Evolutionary conservation across 78 protist species (phyloP).

Genomic region (Isochrysis galbana): DNA sequence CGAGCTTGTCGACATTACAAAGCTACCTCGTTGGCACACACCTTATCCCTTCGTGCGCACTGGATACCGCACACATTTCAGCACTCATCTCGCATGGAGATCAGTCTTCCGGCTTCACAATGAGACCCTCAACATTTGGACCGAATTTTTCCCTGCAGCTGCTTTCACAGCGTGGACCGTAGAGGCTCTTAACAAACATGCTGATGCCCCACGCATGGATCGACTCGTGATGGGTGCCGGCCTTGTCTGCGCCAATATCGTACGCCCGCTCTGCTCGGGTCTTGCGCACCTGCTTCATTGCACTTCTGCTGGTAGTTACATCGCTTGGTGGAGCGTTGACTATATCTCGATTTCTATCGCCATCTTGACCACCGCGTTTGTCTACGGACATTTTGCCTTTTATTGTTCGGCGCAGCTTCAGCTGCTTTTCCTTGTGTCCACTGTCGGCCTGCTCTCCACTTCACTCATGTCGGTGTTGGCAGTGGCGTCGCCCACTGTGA

Average conservation of each 20-base stretch:
- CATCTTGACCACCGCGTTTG: neutral
- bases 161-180: neutral
- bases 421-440: neutral
- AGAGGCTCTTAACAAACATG: neutral
- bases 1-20: neutral
- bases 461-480: neutral
- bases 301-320: neutral
- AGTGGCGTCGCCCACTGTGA: neutral
- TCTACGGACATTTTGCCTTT: neutral
- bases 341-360: neutral
- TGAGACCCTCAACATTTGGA: constrained; percentile 20
- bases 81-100: too few species aligned
- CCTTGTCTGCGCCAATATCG: neutral
- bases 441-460: constrained; percentile 5
- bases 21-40: neutral
- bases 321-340: neutral
- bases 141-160: neutral
- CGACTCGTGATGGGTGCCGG: neutral
- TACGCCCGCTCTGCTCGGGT: constrained; percentile 19
- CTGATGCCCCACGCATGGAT: neutral
- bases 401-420: neutral
- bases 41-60: neutral
- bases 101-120: constrained; percentile 5
- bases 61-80: neutral
- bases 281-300: neutral